phyloP scores from a whole-genome alignment of 1,139 yeast species.

The Kazachstania sp. region DNA sequence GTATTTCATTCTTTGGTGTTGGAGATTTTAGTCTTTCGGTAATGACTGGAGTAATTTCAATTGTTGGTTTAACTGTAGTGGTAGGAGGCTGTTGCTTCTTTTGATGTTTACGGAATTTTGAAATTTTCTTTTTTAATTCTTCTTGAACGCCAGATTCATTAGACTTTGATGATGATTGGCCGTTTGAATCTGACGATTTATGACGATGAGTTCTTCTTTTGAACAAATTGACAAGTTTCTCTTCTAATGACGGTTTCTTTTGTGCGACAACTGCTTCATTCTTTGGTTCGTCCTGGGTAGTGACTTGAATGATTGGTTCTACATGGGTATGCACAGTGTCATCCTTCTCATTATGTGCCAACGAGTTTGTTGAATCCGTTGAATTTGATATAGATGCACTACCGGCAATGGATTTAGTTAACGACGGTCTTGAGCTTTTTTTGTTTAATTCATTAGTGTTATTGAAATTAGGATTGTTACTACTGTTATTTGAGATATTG shows the following conservation, averaged over 20 bases:
- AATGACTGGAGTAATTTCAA: background rate
- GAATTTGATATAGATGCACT: too few relatives aligned
- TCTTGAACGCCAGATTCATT: slow-evolving; percentile 6
- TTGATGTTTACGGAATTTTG: slow-evolving; percentile 10
- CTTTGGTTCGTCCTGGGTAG: background rate
- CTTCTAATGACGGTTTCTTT: slow-evolving; percentile 12
- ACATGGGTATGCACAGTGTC: background rate
- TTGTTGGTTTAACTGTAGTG: background rate
- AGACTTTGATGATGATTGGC: background rate
- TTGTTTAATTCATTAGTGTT: background rate
- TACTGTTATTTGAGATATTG: background rate
- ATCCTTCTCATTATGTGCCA: background rate
- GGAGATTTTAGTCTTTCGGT: background rate
- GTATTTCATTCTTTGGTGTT: background rate
- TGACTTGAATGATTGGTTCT: background rate
- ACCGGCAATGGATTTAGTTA: background rate
- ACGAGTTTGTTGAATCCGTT: background rate
- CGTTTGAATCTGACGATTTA: slow-evolving; percentile 1
- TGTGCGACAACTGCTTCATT: background rate
- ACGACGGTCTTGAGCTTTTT: background rate
- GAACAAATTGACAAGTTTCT: slow-evolving; percentile 23
- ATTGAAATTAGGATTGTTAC: background rate
- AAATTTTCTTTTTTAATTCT: slow-evolving; percentile 13
- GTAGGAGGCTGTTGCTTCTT: slow-evolving; percentile 6
- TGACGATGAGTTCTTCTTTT: slow-evolving; percentile 14